Evolutionary conservation across 345 rosid genomes (phyloP).

Genomic region (Acer saccharum): DNA sequence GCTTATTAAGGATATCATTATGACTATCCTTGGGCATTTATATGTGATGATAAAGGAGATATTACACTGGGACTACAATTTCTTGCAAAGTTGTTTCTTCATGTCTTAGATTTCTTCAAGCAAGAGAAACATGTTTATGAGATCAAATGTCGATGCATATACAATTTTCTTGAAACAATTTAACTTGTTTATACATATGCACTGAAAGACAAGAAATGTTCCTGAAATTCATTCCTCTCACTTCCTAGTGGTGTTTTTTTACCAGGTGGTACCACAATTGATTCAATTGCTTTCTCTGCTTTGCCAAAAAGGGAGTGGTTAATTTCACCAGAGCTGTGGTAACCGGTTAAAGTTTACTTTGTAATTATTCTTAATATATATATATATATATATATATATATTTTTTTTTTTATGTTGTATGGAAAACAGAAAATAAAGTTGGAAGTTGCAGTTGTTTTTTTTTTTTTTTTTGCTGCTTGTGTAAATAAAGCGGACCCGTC

Average conservation of each 20-base stretch:
- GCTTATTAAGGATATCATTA: neutral
- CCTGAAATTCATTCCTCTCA: neutral
- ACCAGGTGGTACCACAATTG: neutral
- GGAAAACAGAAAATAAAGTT: neutral
- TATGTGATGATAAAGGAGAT: neutral
- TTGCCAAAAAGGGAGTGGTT: neutral
- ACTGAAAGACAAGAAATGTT: neutral
- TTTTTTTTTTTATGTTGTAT: neutral
- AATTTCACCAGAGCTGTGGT: neutral
- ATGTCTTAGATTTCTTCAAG: neutral
- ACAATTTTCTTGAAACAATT: neutral
- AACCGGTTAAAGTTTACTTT: neutral
- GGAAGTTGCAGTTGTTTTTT: neutral
- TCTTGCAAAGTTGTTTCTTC: neutral
- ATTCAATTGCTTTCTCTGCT: slow-evolving; percentile 5
- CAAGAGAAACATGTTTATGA: neutral
- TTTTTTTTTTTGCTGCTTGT: neutral
- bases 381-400: too few relatives aligned
- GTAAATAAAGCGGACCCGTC: neutral
- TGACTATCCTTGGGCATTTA: neutral
- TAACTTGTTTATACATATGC: neutral
- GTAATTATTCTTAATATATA: slow-evolving; percentile 13
- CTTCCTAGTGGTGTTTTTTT: slow-evolving; percentile 10
- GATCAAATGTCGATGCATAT: neutral
- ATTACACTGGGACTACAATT: neutral